Base-by-base conservation (phyloP, 306 rosid species). In the Castanospermum australe region DNA sequence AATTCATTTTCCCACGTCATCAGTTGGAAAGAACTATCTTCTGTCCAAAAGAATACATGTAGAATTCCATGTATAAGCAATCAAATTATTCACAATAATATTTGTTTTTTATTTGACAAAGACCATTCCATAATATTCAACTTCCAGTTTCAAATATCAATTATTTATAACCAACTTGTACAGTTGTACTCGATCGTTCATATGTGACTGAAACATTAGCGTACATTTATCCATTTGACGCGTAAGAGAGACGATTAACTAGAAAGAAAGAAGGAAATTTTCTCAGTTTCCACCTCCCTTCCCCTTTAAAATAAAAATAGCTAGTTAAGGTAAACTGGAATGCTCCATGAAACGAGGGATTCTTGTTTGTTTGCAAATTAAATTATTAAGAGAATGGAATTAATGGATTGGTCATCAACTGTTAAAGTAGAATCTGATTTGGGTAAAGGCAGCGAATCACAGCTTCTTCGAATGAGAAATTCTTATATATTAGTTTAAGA, bases 211-310 rank as follows among this genome's bases (percentile, higher is more conserved):
- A 45, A 45, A 45, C 51, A 52, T 45, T 56, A 41, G 12, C 22
- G 35, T 32, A 18, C 38, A 32, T 61, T 13, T 51, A 50, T 66
- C 33, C 36, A 25, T 28, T 67, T 50, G 13, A 75, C 85, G 85
- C 81, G 81, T 75, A 59, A n/a, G n/a, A n/a, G n/a, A n/a, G n/a
- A n/a, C n/a, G 0, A 56, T 32, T 44, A 47, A 45, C 4, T 22
- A 55, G 30, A 17, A 25, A 55, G 2, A 10, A 24, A 0, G 25
- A 30, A 28, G 41, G 52, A 38, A 24, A 51, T 2, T 17, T 71
- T 68, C 35, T 35, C 38, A 41, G 33, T 61, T 52, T 18, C 79
- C 79, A 62, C 25, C 39, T 24, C 36, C 48, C 54, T 56, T 8
- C 60, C 28, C 28, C 73, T 30, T 17, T 32, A 6, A 38, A 72